phyloP scores from a whole-genome alignment of 2,329 filamentous ascomycete genomes.

The Arthrobotrys musiformis region DNA sequence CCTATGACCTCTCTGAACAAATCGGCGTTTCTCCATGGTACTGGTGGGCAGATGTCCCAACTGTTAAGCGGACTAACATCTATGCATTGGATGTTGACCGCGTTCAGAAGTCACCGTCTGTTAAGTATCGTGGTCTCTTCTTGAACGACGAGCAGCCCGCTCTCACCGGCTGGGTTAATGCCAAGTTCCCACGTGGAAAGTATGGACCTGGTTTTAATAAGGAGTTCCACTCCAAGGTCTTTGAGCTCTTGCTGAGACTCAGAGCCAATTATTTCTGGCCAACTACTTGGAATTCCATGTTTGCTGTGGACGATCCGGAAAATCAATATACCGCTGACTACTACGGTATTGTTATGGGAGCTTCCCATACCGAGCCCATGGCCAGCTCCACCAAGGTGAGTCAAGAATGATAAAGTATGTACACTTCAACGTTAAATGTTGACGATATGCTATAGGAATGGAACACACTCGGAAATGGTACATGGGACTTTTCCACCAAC shows the following conservation, averaged over 20 bases:
- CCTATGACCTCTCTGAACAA: slow-evolving; percentile 78
- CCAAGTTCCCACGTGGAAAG: slow-evolving; percentile 66
- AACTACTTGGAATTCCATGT: slow-evolving; percentile 76
- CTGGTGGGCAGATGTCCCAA: slow-evolving; percentile 74
- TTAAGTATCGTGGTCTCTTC: slow-evolving; percentile 77
- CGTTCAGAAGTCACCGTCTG: slow-evolving; percentile 70
- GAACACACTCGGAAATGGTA: slow-evolving; percentile 67
- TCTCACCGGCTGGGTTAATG: slow-evolving; percentile 73
- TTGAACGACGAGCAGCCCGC: slow-evolving; percentile 77
- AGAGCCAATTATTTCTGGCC: slow-evolving; percentile 82
- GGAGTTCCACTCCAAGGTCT: slow-evolving; percentile 76
- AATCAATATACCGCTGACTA: slow-evolving; percentile 77
- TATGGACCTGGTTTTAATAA: slow-evolving; percentile 66
- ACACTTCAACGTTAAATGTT: slow-evolving; percentile 56
- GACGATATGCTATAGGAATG: slow-evolving; percentile 61
- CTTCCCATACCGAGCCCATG: slow-evolving; percentile 79
- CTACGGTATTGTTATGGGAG: slow-evolving; percentile 78
- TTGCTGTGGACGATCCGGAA: slow-evolving; percentile 75
- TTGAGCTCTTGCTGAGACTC: slow-evolving; percentile 76
- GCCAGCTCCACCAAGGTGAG: slow-evolving; percentile 67
- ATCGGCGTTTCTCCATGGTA: slow-evolving; percentile 79
- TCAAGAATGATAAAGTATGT: neutral
- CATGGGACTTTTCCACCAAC: slow-evolving; percentile 77
- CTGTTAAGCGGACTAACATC: slow-evolving; percentile 67
- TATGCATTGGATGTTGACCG: slow-evolving; percentile 69